Conservation (phyloP, 345 rosid species). For the Boechera stricta region DNA sequence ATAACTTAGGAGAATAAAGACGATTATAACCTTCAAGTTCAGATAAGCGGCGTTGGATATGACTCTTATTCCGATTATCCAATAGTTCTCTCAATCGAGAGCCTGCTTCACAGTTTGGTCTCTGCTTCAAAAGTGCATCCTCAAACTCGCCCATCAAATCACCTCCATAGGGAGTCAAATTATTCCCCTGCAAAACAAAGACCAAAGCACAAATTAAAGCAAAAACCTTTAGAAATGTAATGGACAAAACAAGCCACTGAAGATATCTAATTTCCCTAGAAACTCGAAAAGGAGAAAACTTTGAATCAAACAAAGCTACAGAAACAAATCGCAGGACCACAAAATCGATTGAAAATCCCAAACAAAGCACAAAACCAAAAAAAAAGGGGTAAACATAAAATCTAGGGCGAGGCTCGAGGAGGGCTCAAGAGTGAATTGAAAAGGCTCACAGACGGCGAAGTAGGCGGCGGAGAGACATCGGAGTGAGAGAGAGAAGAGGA, state of each 20-base stretch:
- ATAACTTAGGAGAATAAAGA: neutral
- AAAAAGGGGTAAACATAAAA: neutral
- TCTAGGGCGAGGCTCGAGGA: neutral
- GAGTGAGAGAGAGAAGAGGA: constrained; percentile 70
- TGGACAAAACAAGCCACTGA: constrained; percentile 7
- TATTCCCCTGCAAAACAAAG: constrained; percentile 49
- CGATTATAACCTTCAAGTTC: constrained; percentile 80
- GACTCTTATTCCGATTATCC: constrained; percentile 65
- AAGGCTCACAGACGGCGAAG: constrained; percentile 26
- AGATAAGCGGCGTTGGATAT: constrained; percentile 66
- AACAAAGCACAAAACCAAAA: neutral
- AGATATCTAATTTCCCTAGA: neutral
- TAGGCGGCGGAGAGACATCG: constrained; percentile 59
- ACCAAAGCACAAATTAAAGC: constrained; percentile 10
- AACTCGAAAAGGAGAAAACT: neutral
- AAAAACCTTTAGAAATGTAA: neutral
- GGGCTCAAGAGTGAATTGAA: neutral
- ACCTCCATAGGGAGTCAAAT: constrained; percentile 47
- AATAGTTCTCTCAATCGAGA: constrained; percentile 55
- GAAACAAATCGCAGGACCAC: constrained; percentile 24
- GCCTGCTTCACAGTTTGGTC: constrained; percentile 62
- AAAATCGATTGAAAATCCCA: constrained; percentile 16
- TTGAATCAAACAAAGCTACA: neutral
- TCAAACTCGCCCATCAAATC: constrained; percentile 84
- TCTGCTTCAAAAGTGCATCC: constrained; percentile 75